These are phyloP conservation scores for Cydonia oblonga DNA, from an alignment of 331 rosid genomes.

Conservation along the genomic window DNA sequence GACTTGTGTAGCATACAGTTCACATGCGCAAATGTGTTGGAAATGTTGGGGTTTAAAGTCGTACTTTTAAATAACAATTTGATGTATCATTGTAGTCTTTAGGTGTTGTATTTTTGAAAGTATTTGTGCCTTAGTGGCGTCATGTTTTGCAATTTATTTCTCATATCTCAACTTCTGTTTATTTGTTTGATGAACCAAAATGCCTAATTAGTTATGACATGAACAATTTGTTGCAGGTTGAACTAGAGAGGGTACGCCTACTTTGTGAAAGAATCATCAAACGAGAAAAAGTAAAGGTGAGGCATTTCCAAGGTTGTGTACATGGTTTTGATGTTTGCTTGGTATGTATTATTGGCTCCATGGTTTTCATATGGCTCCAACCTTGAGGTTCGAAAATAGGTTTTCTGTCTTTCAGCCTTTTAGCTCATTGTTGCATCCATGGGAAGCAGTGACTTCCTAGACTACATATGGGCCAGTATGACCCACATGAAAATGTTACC, in stretches of 20 bases:
- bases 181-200: neutral
- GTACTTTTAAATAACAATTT: neutral
- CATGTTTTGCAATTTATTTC: neutral
- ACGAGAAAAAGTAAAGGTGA: constrained; percentile 93
- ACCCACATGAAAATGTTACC: neutral
- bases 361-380: neutral
- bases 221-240: constrained; percentile 55
- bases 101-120: neutral
- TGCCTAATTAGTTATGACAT: neutral
- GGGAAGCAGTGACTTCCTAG: neutral
- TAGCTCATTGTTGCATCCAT: neutral
- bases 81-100: neutral
- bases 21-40: neutral
- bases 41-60: neutral
- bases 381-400: neutral
- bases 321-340: neutral
- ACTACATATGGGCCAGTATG: neutral
- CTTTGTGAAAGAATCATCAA: constrained; percentile 91
- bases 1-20: neutral
- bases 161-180: neutral
- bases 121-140: neutral
- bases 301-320: neutral
- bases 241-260: constrained; percentile 86
- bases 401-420: neutral
- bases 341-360: neutral